phyloP scores from a whole-genome alignment of 371 early-diverging fungal species.

The Mucor racemosus region DNA sequence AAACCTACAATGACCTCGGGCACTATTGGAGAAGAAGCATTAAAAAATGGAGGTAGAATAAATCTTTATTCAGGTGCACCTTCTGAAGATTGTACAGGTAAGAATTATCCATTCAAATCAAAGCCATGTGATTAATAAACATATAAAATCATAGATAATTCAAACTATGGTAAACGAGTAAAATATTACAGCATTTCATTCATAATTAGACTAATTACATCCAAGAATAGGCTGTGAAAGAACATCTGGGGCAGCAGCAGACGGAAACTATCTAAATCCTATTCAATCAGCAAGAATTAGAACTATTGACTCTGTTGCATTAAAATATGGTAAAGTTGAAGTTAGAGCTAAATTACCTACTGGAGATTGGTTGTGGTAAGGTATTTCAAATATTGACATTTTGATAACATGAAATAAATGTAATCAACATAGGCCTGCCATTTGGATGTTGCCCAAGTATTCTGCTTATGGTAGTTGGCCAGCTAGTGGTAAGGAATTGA shows the following conservation, averaged over 20 bases:
- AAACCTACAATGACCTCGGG: conserved; percentile 65
- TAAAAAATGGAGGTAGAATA: conserved; percentile 42
- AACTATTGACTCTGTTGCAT: conserved; percentile 52
- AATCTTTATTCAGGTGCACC: conserved; percentile 45
- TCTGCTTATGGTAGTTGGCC: conserved; percentile 76
- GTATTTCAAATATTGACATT: not conserved
- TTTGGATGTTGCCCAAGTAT: conserved; percentile 76
- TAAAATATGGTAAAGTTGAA: conserved; percentile 67
- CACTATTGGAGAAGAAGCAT: conserved; percentile 34
- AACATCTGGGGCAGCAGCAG: conserved; percentile 43
- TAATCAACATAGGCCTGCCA: conserved; percentile 42
- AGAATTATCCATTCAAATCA: not conserved
- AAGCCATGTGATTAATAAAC: not conserved
- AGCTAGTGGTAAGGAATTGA: conserved; percentile 64
- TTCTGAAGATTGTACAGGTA: conserved; percentile 45
- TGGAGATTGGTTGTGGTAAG: conserved; percentile 76
- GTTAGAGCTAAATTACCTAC: conserved; percentile 67
- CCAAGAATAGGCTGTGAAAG: conserved; percentile 56
- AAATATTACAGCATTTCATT: not conserved
- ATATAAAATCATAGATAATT: conserved; percentile 32
- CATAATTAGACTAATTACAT: not conserved
- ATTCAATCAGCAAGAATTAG: conserved; percentile 66
- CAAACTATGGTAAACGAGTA: conserved; percentile 34
- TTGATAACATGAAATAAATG: not conserved
- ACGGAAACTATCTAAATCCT: conserved; percentile 67